These are phyloP conservation scores for Parascedosporium putredinis DNA, from an alignment of 2,329 filamentous ascomycete species.

Conservation along the genomic window DNA sequence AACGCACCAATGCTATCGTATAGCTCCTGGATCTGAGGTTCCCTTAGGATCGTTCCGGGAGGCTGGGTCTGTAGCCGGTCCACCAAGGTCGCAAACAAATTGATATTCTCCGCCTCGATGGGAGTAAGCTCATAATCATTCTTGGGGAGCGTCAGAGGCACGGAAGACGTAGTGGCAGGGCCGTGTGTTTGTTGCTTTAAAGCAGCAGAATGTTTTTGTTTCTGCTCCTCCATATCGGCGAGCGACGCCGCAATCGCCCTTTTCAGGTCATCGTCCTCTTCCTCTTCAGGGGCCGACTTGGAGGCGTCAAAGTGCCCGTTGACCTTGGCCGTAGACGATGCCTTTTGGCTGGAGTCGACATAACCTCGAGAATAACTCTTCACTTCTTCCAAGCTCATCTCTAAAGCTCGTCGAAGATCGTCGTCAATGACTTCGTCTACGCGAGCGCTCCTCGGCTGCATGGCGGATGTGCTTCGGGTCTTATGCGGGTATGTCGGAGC, in stretches of 20 bases:
- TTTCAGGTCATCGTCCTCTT: conserved; percentile 87
- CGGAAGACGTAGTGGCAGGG: conserved; percentile 28
- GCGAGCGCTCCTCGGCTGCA: conserved; percentile 85
- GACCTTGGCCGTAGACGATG: conserved; percentile 26
- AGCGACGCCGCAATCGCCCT: conserved; percentile 91
- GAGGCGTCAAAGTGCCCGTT: conserved; percentile 7
- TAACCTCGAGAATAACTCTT: conserved; percentile 67
- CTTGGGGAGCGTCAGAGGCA: conserved; percentile 58
- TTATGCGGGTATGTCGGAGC: conserved; percentile 46
- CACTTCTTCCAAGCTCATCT: conserved; percentile 95
- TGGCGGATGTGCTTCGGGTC: conserved; percentile 53
- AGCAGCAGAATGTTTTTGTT: conserved; percentile 74
- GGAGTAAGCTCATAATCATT: conserved; percentile 91
- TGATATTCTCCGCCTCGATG: conserved; percentile 95
- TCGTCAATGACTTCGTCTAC: conserved; percentile 90
- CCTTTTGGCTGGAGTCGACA: conserved; percentile 43
- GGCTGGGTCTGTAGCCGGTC: conserved; percentile 92
- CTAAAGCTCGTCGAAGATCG: conserved; percentile 82
- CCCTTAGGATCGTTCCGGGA: conserved; percentile 87
- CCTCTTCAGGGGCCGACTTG: conserved; percentile 42
- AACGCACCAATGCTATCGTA: conserved; percentile 95
- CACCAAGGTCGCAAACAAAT: conserved; percentile 86
- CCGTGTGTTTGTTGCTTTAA: conserved; percentile 68
- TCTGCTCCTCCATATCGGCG: conserved; percentile 96
- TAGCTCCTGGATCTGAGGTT: conserved; percentile 94